A percentile compares a stretch with the other conserved stretches of the same genome.
Conservation (phyloP, 2,329 filamentous ascomycete genomes). For the Gaeumannomyces tritici region DNA sequence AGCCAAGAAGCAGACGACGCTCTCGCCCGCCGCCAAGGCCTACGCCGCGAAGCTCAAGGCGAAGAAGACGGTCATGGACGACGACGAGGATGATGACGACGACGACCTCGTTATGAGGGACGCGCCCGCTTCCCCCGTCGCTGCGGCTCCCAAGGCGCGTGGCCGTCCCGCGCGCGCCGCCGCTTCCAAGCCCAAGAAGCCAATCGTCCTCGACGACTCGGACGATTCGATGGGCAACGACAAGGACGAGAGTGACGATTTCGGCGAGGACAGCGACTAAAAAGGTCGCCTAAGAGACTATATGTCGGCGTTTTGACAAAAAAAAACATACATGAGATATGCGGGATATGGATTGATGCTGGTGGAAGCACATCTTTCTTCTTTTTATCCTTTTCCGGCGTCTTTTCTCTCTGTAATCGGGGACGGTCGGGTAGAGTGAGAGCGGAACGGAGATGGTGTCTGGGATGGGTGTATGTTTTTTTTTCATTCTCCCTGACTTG, state of each 20-base stretch:
- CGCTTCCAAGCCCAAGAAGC: constrained; percentile 28
- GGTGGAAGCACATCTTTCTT: neutral
- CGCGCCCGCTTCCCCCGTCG: constrained; percentile 11
- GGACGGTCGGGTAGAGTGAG: too few relatives aligned
- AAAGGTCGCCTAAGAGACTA: neutral
- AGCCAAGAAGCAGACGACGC: constrained; percentile 12
- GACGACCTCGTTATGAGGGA: constrained; percentile 17
- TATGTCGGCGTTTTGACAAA: neutral
- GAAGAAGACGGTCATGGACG: constrained; percentile 25
- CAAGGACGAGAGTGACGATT: constrained; percentile 25
- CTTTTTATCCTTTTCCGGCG: neutral
- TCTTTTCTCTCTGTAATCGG: neutral
- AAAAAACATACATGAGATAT: too few relatives aligned
- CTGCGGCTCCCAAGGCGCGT: constrained; percentile 19
- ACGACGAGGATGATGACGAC: constrained; percentile 22
- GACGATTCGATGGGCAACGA: constrained; percentile 5
- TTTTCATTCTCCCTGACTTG: too few relatives aligned
- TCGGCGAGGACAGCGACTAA: constrained; percentile 24
- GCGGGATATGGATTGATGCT: neutral
- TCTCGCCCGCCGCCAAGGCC: constrained; percentile 62
- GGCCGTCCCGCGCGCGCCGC: constrained; percentile 29
- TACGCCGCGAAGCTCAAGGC: constrained; percentile 38
- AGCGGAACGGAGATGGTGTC: neutral
- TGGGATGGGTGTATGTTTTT: neutral
- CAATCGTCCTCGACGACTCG: constrained; percentile 24